Percentiles rank a stretch among this genome's conserved stretches.
These are phyloP conservation scores for Pyrus bretschneideri DNA, from an alignment of 306 rosid genomes.

Conservation along the genomic window DNA sequence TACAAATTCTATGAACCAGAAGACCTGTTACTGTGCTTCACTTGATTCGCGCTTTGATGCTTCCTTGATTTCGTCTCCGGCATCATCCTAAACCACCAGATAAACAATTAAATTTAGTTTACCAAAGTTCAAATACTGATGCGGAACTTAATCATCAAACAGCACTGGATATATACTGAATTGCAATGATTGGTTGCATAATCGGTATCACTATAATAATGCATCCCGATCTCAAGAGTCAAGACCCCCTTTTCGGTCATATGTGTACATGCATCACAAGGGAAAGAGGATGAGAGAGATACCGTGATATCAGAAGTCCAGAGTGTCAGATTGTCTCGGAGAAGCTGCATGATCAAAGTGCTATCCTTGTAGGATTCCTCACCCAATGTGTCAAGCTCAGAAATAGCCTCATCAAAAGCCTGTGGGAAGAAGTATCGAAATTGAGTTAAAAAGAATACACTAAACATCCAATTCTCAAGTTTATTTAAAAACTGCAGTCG, in stretches of 20 bases:
- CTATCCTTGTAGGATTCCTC: slow-evolving; percentile 98
- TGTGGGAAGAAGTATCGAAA: slow-evolving; percentile 11
- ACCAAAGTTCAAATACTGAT: background rate
- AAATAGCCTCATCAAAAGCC: slow-evolving; percentile 96
- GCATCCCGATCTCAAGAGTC: background rate
- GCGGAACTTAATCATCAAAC: background rate
- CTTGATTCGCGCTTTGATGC: slow-evolving; percentile 67
- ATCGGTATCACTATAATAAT: background rate
- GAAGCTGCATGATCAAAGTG: slow-evolving; percentile 95
- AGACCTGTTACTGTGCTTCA: slow-evolving; percentile 38
- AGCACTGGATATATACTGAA: background rate
- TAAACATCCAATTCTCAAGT: background rate
- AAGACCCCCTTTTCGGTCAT: background rate
- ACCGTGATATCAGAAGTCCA: slow-evolving; percentile 96
- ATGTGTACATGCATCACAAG: background rate
- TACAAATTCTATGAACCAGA: slow-evolving; percentile 29
- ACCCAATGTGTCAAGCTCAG: slow-evolving; percentile 86
- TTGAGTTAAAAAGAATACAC: background rate
- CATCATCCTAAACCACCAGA: slow-evolving; percentile 56
- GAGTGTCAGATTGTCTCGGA: slow-evolving; percentile 87
- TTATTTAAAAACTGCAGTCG: background rate
- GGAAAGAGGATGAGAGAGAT: background rate
- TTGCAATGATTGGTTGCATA: background rate
- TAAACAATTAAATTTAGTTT: background rate
- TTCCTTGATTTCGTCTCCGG: slow-evolving; percentile 93